Percentiles rank a stretch among this genome's conserved stretches.
These are phyloP conservation scores for Aspergillus phoenicis DNA, from an alignment of 2,329 filamentous ascomycete genomes.

Conservation along the genomic window DNA sequence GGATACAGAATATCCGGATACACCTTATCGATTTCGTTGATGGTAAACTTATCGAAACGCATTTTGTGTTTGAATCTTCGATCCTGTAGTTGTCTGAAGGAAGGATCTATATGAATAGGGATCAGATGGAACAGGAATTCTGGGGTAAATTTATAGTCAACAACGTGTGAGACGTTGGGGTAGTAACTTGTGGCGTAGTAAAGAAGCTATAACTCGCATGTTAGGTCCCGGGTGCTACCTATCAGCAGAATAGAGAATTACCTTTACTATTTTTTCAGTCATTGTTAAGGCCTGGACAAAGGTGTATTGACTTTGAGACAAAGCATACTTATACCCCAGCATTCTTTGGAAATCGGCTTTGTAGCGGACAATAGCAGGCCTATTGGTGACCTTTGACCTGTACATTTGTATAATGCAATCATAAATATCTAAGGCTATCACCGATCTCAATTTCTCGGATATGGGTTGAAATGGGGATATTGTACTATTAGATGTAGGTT, in stretches of 20 bases:
- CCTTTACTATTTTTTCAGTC: neutral
- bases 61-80: no score
- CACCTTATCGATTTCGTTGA: neutral
- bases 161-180: no score
- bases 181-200: no score
- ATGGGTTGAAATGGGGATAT: no score
- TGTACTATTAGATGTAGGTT: no score
- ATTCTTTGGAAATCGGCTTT: neutral
- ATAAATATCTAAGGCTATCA: neutral
- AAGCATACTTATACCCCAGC: neutral
- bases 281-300: neutral
- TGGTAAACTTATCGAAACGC: no score
- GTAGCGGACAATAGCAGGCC: no score
- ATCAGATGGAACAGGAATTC: no score
- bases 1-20: neutral
- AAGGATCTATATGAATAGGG: no score
- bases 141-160: no score
- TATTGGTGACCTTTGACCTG: neutral
- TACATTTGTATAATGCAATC: neutral
- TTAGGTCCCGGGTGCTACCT: neutral
- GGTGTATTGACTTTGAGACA: neutral
- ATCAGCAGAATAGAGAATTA: neutral
- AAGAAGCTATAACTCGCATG: neutral
- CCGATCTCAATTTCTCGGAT: no score
- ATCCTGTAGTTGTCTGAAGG: no score